Evolutionary conservation across 352 stramenopile species (phyloP), one percentile per base, ranked within the genome.

Genomic region (Globisporangium nagaii): DNA sequence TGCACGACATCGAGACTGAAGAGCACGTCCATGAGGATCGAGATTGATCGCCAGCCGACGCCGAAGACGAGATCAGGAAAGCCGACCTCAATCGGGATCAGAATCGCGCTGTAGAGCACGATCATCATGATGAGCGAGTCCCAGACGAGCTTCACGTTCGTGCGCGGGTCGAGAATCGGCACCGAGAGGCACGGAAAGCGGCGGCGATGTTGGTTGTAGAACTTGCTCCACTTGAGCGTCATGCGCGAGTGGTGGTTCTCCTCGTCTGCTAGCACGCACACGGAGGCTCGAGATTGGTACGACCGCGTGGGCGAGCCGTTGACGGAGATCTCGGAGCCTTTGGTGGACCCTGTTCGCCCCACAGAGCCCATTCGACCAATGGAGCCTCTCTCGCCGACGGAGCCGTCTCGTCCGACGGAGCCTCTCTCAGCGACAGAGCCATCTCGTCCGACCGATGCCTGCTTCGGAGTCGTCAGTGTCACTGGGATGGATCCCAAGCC

Each of bases 81-180:
- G 0, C 82, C 73, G 3, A 92, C 75, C 47, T 90, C 73, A 13
- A 92, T 60, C 0, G 82, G 79, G 20, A 92, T 73, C 37, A 86
- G 55, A 11, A 92, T 66, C 7, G 79, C 78, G 17, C 77, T 88
- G 55, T 92, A 92, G 2, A 92, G 61, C 15, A 90, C 75, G 25
- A 88, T 59, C 6, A 75, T 13, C 78, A 92, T 92, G 50, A 90
- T 66, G 32, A 92, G 51, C 30, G 71, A 66, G 39, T 90, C 79
- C 79, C 79, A 90, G 35, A 58, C 59, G 28, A 90, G 63, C 49
- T 86, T 88, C 6, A 47, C 56, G 12, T 72, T 83, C 58, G 66
- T 77, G 7, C 74, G 68, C 19, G 79, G 79, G 28, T 90, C 76
- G 6, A 90, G 42, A 5, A 90, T 46, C 1, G 76, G 71, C 1